Evolutionary conservation across 139 green algal genomes (phyloP), one percentile per base, ranked within the genome.

Genomic region (Coelastrella sp.): DNA sequence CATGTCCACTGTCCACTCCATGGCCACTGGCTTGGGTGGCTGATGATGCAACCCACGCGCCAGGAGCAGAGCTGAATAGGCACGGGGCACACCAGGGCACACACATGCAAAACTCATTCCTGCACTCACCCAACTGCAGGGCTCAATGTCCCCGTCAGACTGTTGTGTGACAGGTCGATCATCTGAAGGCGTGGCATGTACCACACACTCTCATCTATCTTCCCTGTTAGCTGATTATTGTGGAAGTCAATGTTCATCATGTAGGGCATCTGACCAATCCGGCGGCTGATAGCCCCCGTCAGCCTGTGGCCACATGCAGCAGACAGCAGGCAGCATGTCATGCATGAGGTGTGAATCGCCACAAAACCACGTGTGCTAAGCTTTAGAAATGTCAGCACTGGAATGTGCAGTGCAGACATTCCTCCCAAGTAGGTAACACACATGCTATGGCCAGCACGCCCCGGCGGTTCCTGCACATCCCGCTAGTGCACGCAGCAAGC

Each of bases 181-280:
- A 60, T 16, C 5, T 23, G 56, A 58, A 89, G 57, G n/a, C 66
- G 84, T 7, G 84, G 84, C 71, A 89, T 57, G 71, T 73, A 83
- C 57, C 71, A 89, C 56, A 89, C 54, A 73, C 66, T 73, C 71
- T 89, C 84, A 71, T 81, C 71, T 0, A 89, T 82, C 47, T n/a
- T 56, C 13, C 84, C 84, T 7, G 71, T 83, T 7, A 89, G 84
- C n/a, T 73, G n/a, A 71, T 89, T 89, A 56, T 58, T 17, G 14
- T 5, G 7, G 19, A 89, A 20, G 17, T 73, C 54, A 19, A 89
- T 57, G 47, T 89, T 7, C 0, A 20, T 60, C 0, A 89, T 47
- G 58, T 80, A 83, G 0, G 71, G 66, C 84, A 89, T 74, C 54
- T 82, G 57, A 13, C 56, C 73, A 10, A 87, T 79, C 2, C 32